A percentile compares a stretch with the other conserved stretches of the same genome.
Evolutionary conservation across 2,329 filamentous ascomycete genomes (phyloP).

Genomic region (Fusarium foetens): DNA sequence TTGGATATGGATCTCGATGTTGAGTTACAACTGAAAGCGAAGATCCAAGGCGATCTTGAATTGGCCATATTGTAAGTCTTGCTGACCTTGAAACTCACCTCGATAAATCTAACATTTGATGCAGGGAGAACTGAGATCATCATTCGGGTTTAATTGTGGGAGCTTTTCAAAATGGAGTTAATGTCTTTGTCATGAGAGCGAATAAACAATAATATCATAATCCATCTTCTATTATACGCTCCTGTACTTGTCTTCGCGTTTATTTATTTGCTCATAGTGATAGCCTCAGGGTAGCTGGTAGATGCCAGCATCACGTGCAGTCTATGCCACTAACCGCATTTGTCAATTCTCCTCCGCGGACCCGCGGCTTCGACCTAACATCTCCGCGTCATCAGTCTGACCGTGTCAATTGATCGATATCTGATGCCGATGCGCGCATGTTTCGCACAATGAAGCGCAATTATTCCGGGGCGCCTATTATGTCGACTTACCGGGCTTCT

Average conservation of each 20-base stretch:
- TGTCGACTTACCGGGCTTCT: not conserved
- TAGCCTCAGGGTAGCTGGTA: not conserved
- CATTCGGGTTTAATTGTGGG: fast-evolving
- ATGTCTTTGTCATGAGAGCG: too few relatives aligned
- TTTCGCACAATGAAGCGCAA: not conserved
- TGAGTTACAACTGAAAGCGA: constrained; percentile 24
- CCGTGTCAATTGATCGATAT: not conserved
- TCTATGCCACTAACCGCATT: not conserved
- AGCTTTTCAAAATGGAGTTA: not conserved
- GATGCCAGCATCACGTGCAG: not conserved
- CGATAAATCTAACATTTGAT: fast-evolving
- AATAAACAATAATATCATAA: fast-evolving
- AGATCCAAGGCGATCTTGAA: constrained; percentile 24
- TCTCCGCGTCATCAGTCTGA: not conserved
- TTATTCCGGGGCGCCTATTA: not conserved
- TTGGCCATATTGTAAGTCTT: constrained; percentile 14
- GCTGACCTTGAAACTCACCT: fast-evolving
- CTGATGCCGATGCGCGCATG: not conserved
- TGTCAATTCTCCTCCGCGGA: not conserved
- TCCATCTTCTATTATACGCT: not conserved
- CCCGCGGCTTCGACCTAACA: not conserved
- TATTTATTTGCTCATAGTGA: not conserved
- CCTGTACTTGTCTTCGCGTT: not conserved
- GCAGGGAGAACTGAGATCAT: not conserved
- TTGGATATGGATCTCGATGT: constrained; percentile 29